Base-by-base conservation (phyloP, 495 filamentous ascomycete genomes). In the Parachaetomium inaequale region DNA sequence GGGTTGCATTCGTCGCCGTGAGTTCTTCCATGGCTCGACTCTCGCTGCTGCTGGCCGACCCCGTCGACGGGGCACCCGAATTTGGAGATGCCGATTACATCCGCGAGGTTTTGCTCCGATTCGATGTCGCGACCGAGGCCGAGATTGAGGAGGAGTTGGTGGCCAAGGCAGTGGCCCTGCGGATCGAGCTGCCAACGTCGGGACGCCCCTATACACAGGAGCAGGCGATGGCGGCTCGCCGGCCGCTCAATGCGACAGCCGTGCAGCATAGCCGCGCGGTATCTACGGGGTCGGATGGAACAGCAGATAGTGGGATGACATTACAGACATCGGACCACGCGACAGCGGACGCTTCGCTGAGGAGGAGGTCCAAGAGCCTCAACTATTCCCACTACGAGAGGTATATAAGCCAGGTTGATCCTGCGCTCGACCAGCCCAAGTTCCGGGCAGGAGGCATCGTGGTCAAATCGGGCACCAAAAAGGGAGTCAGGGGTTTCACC, bases 311-410 rank as follows among this genome's bases (percentile, higher is more conserved):
- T 12, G 54, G 36, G 7, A 49, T 63, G 12, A 63, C 54, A 2
- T 63, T 61, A 40, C 66, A 63, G 25, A 58, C 68, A 15, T 66
- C 68, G 7, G 61, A 59, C 15, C 58, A 53, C 4, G 55, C 71
- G 58, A 56, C 55, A 19, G 58, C 62, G 12, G 68, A 72, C 23
- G 56, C 63, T 32, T 31, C 64, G 25, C 58, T 67, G 36, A 74
- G 74, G 52, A 76, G 69, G 54, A 63, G 72, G 57, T 73, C 77
- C 43, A 74, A 74, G 53, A 75, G 66, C 47, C 66, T 82, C 32
- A 82, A 69, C 28, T 83, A 83, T 63, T 72, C 75, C 15, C 77
- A 75, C n/a, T 84, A 84, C 58, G 82, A 83, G 15, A 80, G 73
- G 61, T 83, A 78, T 45, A 63, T 83, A 55, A 71, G 72, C 31